A percentile compares a stretch with the other conserved stretches of the same genome.
Conservation (phyloP, 352 stramenopile genomes). For the Phytophthora syringae region DNA sequence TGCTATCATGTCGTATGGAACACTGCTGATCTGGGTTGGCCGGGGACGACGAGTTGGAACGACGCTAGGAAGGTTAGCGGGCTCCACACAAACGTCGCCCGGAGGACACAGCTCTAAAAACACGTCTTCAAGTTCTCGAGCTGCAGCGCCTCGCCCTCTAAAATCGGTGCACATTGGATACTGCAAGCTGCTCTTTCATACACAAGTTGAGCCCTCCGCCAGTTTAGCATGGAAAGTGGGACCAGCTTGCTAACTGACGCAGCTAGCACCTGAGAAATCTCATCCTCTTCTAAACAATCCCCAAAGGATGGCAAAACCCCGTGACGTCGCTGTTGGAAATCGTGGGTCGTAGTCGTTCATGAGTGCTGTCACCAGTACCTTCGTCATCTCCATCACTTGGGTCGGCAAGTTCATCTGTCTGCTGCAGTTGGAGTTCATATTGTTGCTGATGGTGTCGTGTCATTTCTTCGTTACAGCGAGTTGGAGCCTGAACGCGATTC, state of each 20-base stretch:
- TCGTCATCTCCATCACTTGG: slow-evolving; percentile 34
- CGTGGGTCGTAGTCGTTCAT: slow-evolving; percentile 15
- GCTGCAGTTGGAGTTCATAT: slow-evolving; percentile 36
- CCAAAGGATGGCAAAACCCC: slow-evolving; percentile 53
- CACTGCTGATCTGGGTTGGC: slow-evolving; percentile 42
- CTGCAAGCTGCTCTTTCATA: slow-evolving; percentile 62
- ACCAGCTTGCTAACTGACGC: slow-evolving; percentile 63
- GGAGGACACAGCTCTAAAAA: slow-evolving; percentile 62
- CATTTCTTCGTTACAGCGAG: slow-evolving; percentile 57
- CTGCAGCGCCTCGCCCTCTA: slow-evolving; percentile 52
- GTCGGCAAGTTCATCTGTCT: slow-evolving; percentile 32
- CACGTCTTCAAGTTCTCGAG: slow-evolving; percentile 59
- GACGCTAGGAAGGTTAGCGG: slow-evolving; percentile 8
- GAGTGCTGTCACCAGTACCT: slow-evolving; percentile 17
- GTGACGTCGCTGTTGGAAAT: slow-evolving; percentile 36
- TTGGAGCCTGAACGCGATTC: slow-evolving; percentile 27
- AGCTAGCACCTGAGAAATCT: slow-evolving; percentile 63
- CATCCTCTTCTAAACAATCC: slow-evolving; percentile 71
- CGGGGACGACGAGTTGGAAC: slow-evolving; percentile 26
- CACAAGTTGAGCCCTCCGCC: slow-evolving; percentile 63
- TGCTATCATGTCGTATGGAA: slow-evolving; percentile 56
- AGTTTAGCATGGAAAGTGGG: slow-evolving; percentile 74
- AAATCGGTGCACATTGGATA: slow-evolving; percentile 57
- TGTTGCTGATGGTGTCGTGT: slow-evolving; percentile 35
- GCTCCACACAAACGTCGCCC: slow-evolving; percentile 16